Percentiles rank a stretch among this genome's conserved stretches.
These are phyloP conservation scores for Pseudogymnoascus sp. DNA, from an alignment of 2,329 filamentous ascomycete species.

Conservation along the genomic window DNA sequence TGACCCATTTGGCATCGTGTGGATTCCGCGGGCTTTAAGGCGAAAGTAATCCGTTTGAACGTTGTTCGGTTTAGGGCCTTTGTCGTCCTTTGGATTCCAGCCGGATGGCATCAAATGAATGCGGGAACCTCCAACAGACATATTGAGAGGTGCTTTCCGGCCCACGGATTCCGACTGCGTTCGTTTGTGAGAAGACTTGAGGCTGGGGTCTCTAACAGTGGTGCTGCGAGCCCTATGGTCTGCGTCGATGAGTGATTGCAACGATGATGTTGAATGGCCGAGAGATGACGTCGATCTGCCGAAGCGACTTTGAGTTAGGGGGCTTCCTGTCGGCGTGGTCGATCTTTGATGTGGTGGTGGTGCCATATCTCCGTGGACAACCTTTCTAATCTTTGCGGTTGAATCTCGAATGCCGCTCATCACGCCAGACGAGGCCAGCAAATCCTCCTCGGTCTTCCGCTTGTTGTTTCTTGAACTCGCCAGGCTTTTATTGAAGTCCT, in stretches of 20 bases:
- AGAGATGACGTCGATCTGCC: constrained; percentile 5
- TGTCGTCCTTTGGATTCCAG: constrained; percentile 5
- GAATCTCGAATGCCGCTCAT: constrained; percentile 23
- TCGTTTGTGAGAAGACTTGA: neutral
- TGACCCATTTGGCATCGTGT: constrained; percentile 24
- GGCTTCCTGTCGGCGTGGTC: constrained; percentile 4
- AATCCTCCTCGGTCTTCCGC: constrained; percentile 20
- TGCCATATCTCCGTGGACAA: constrained; percentile 16
- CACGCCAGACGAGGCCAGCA: constrained; percentile 21
- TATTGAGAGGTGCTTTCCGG: neutral
- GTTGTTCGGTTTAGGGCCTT: constrained; percentile 21
- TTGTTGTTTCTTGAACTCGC: constrained; percentile 11
- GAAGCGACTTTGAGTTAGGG: neutral
- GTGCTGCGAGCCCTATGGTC: neutral
- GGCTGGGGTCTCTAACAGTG: neutral
- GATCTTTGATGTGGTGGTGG: neutral
- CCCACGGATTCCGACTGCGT: constrained; percentile 1
- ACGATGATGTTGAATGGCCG: constrained; percentile 2
- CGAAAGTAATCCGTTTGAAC: constrained; percentile 30
- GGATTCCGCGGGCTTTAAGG: constrained; percentile 29
- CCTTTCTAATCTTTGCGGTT: constrained; percentile 15
- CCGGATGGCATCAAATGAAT: constrained; percentile 1
- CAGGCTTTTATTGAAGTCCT: constrained; percentile 22
- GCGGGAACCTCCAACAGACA: constrained; percentile 5
- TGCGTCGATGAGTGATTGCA: constrained; percentile 5